Evolutionary conservation across 768 basidiomycete species (phyloP).

Genomic region (Mycena vitilis): DNA sequence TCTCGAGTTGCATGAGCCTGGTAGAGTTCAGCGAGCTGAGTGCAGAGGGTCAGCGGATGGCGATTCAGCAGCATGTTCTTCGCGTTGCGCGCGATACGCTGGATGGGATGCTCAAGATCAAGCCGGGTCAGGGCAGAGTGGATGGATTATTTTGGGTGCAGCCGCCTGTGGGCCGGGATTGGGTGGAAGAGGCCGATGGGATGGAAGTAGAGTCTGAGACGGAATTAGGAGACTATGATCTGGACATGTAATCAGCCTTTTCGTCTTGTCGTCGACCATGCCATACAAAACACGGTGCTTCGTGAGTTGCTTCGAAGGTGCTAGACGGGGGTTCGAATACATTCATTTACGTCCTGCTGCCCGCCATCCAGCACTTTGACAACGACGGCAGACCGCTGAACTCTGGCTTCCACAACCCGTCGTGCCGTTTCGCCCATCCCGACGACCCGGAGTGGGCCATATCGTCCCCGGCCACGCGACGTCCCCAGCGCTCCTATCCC

Average conservation of each 20-base stretch:
- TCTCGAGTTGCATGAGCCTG: conserved; percentile 11
- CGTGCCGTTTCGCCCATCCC: conserved; percentile 46
- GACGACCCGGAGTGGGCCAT: conserved; percentile 41
- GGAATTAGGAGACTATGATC: no score
- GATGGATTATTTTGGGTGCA: conserved; percentile 36
- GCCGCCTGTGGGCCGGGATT: neutral
- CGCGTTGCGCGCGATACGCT: conserved; percentile 11
- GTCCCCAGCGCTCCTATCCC: neutral
- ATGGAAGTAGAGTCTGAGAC: neutral
- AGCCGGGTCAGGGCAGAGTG: neutral
- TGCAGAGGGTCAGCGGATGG: conserved; percentile 14
- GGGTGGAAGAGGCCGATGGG: neutral
- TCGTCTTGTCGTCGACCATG: no score
- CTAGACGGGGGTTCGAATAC: neutral
- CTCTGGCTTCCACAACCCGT: conserved; percentile 22
- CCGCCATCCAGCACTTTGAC: conserved; percentile 33
- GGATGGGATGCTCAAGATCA: conserved; percentile 8
- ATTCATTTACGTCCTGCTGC: neutral
- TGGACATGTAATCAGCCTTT: no score
- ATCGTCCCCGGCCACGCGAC: neutral
- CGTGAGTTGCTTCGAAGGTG: neutral
- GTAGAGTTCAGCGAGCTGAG: conserved; percentile 23
- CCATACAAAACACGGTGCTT: neutral
- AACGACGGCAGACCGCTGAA: conserved; percentile 30
- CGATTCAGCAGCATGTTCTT: conserved; percentile 15